These are phyloP conservation scores for Wallemia ichthyophaga DNA, from an alignment of 1,284 basidiomycete genomes.

Conservation along the genomic window DNA sequence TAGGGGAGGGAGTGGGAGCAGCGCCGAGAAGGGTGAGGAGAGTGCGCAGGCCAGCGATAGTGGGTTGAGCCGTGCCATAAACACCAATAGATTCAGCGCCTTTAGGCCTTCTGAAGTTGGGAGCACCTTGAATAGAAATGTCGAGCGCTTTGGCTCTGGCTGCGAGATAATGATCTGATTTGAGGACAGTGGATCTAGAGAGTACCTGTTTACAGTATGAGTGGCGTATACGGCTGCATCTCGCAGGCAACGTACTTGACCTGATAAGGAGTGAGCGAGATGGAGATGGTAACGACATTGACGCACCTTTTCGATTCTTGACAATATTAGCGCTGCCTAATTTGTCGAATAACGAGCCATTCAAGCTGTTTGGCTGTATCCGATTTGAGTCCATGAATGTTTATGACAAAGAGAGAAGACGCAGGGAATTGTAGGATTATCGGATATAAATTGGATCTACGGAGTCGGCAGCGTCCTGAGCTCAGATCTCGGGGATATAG, in stretches of 20 bases:
- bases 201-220: neutral
- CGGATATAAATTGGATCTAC: too few relatives aligned
- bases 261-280: neutral
- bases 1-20: conserved; percentile 4
- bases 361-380: neutral
- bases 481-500: too few relatives aligned
- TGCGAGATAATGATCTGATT: conserved; percentile 9
- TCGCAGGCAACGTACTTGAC: too few relatives aligned
- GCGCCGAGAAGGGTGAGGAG: conserved; percentile 46
- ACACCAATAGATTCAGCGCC: conserved; percentile 46
- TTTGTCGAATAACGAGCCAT: neutral
- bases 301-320: neutral
- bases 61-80: conserved; percentile 80
- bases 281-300: neutral
- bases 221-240: neutral
- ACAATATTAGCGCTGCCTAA: neutral
- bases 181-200: neutral
- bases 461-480: too few relatives aligned
- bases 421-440: too few relatives aligned
- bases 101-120: conserved; percentile 65
- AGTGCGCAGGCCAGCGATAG: conserved; percentile 65
- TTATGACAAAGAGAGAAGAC: too few relatives aligned
- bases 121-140: conserved; percentile 63
- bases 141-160: conserved; percentile 72
- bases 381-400: neutral